Base-by-base conservation (phyloP, 1,139 yeast genomes). In the Starmera stellimalicola region DNA sequence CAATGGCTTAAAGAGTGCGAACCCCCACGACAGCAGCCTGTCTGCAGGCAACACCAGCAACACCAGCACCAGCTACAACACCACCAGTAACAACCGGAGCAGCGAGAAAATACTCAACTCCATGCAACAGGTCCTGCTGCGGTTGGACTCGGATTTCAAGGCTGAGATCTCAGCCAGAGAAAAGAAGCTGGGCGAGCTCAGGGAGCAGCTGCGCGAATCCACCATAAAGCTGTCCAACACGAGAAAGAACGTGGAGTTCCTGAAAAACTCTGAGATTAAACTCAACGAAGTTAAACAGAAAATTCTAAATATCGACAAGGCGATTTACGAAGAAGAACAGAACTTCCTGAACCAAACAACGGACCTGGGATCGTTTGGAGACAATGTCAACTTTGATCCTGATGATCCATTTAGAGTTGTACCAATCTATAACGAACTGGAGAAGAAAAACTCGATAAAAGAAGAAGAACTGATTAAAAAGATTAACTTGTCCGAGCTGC, bases 381-480 rank as follows among this genome's bases (percentile, higher is more conserved):
- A 55, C 37, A 65, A 65, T 35, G 75, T 71, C 24, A 73, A 72
- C 37, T 79, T 76, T 50, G 91, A 83, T 54, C 88, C 94, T 1
- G 95, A 84, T 55, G 87, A 80, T 48, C 94, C 95, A 16, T 88
- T 83, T 56, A 65, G 82, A 32, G 72, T 82, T 18, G 64, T 68
- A 44, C 63, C 69, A 6, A 62, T 80, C 7, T 77, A 70, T 47
- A 68, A 73, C 22, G 67, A 65, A 43, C 51, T 79, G 18, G 64
- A 61, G 33, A 40, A 49, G 5, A 58, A 47, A 42, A 50, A 48
- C 38, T 20, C 23, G 9, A 20, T 10, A 3, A 63, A 42, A 42
- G 60, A 49, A 23, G 48, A 26, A 34, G 42, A 39, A 27, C 37
- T 32, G 17, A 33, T 29, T 30, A 44, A 38, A 33, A 37, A 34